Percentiles rank a stretch among this genome's conserved stretches.
phyloP scores from a whole-genome alignment of 768 basidiomycete species.

The Tulasnella sp. region DNA sequence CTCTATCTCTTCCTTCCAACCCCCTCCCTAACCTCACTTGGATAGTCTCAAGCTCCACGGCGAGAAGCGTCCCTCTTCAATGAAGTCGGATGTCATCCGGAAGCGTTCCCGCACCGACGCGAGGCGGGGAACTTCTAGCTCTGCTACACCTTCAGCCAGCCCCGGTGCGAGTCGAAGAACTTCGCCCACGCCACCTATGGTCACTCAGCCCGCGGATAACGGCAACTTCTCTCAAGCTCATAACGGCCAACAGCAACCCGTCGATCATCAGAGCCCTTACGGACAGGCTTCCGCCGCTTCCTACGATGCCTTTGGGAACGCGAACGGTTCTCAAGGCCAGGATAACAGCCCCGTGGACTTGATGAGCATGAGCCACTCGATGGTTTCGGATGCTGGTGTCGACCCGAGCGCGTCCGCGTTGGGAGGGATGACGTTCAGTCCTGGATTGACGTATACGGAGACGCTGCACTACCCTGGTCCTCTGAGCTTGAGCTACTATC shows the following conservation, averaged over 20 bases:
- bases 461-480: constrained; percentile 30
- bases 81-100: constrained; percentile 88
- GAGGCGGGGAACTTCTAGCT: constrained; percentile 33
- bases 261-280: constrained; percentile 17
- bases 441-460: constrained; percentile 29
- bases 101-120: constrained; percentile 79
- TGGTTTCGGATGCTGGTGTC: constrained; percentile 23
- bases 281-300: neutral
- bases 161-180: constrained; percentile 70
- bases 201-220: constrained; percentile 13
- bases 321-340: neutral
- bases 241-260: constrained; percentile 7
- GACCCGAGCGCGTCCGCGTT: constrained; percentile 20
- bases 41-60: constrained; percentile 75
- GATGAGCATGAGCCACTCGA: constrained; percentile 27
- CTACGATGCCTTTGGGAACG: neutral
- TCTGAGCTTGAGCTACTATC: constrained; percentile 23
- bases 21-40: neutral
- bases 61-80: constrained; percentile 78
- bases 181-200: constrained; percentile 48
- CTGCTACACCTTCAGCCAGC: constrained; percentile 71
- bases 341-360: constrained; percentile 27
- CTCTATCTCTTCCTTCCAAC: neutral
- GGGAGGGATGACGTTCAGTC: constrained; percentile 31
- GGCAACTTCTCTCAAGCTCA: constrained; percentile 13